Percentiles rank a stretch among this genome's conserved stretches.
These are phyloP conservation scores for Entomortierella lignicola DNA, from an alignment of 192 early-diverging fungal genomes.

Conservation along the genomic window DNA sequence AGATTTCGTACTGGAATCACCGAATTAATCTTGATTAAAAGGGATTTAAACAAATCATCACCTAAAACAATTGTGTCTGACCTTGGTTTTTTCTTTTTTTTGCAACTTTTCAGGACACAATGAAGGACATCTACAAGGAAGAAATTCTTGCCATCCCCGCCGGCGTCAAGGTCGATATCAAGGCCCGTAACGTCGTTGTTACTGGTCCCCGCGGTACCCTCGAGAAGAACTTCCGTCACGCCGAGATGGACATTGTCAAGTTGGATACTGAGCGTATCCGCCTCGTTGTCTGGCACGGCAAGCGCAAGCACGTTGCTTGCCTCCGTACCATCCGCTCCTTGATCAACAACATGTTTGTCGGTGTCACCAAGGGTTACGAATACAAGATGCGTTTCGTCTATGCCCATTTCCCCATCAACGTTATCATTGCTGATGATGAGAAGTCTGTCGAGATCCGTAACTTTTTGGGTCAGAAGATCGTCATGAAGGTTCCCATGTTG, in stretches of 20 bases:
- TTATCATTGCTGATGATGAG: constrained; percentile 81
- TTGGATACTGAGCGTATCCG: constrained; percentile 76
- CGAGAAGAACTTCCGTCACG: constrained; percentile 91
- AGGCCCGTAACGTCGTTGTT: constrained; percentile 89
- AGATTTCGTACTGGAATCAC: too few species aligned
- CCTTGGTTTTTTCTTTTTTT: too few species aligned
- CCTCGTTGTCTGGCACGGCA: constrained; percentile 94
- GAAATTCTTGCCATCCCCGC: constrained; percentile 91
- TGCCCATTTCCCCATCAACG: constrained; percentile 99
- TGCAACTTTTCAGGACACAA: constrained; percentile 47
- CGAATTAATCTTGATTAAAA: too few species aligned
- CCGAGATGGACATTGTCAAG: constrained; percentile 91
- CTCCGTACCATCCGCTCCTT: constrained; percentile 97
- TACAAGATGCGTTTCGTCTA: constrained; percentile 99
- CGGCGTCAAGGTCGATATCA: constrained; percentile 86
- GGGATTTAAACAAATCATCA: too few species aligned
- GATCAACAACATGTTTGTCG: constrained; percentile 97
- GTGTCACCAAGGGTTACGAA: constrained; percentile 98
- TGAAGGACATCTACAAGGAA: constrained; percentile 94
- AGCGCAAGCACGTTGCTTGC: constrained; percentile 97
- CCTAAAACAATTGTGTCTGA: too few species aligned
- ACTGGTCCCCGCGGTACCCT: constrained; percentile 93
- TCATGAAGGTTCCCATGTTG: constrained; percentile 87
- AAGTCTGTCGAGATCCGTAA: constrained; percentile 95
- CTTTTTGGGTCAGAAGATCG: constrained; percentile 97